A percentile compares a stretch with the other conserved stretches of the same genome.
phyloP scores from a whole-genome alignment of 2,329 filamentous ascomycete species.

The Fusarium guadeloupense region DNA sequence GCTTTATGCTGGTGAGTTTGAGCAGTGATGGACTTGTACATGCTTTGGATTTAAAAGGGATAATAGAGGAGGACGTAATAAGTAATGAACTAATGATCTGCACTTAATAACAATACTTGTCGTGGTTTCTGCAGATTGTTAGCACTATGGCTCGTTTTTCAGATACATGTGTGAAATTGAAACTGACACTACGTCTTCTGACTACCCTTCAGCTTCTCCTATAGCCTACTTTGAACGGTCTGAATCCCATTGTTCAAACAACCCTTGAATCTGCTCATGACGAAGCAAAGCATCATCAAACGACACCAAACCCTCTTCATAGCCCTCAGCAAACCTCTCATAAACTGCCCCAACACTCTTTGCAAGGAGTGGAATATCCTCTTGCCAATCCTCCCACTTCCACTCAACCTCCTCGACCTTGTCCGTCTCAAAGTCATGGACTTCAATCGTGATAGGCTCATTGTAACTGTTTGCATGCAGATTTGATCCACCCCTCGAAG shows the following conservation, averaged over 20 bases:
- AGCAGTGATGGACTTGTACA: slow-evolving; percentile 33
- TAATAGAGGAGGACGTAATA: too few species aligned
- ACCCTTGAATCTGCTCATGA: slow-evolving; percentile 57
- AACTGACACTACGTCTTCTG: too few species aligned
- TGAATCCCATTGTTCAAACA: slow-evolving; percentile 37
- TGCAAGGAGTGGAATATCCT: slow-evolving; percentile 54
- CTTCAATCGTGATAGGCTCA: slow-evolving; percentile 55
- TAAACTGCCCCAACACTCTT: slow-evolving; percentile 65
- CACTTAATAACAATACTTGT: too few species aligned
- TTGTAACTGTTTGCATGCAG: slow-evolving; percentile 49
- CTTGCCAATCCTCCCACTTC: slow-evolving; percentile 58
- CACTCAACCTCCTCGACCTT: slow-evolving; percentile 55
- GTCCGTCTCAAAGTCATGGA: slow-evolving; percentile 60
- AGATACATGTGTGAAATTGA: too few species aligned
- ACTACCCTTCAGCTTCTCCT: background rate
- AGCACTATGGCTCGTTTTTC: too few species aligned
- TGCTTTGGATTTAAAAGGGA: too few species aligned
- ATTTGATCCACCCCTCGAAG: slow-evolving; percentile 39
- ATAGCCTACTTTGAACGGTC: background rate
- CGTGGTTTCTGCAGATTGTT: too few species aligned
- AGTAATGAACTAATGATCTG: too few species aligned
- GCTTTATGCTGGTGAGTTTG: slow-evolving; percentile 57
- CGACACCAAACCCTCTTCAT: slow-evolving; percentile 43
- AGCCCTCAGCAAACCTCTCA: slow-evolving; percentile 59
- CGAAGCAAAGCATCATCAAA: slow-evolving; percentile 56